These are phyloP conservation scores for Yamadazyma akitaensis DNA, from an alignment of 805 yeast genomes.

Conservation along the genomic window DNA sequence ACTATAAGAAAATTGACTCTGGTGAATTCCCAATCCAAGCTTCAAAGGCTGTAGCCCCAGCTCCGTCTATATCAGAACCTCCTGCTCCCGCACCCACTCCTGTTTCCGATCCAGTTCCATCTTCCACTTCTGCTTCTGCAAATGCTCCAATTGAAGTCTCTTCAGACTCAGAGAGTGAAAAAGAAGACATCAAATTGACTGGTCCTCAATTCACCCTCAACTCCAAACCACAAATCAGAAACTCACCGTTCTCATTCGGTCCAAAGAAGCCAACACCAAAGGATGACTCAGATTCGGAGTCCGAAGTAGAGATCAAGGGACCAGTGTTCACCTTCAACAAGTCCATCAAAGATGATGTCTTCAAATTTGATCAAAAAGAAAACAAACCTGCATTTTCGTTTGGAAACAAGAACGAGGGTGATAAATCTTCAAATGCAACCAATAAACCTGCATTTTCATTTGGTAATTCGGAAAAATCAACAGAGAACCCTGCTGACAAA, in stretches of 20 bases:
- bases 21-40: background rate
- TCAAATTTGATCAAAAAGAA: constrained; percentile 16
- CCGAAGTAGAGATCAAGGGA: constrained; percentile 66
- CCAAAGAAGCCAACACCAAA: constrained; percentile 25
- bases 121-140: background rate
- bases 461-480: constrained; percentile 9
- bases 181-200: constrained; percentile 27
- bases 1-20: constrained; percentile 28
- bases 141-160: background rate
- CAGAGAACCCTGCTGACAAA: constrained; percentile 2
- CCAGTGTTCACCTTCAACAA: constrained; percentile 56
- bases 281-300: constrained; percentile 32
- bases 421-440: background rate
- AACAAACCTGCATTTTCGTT: constrained; percentile 16
- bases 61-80: background rate
- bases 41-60: background rate
- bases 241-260: constrained; percentile 37
- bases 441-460: constrained; percentile 21
- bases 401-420: constrained; percentile 1
- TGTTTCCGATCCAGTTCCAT: background rate
- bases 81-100: constrained; percentile 1
- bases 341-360: constrained; percentile 33
- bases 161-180: constrained; percentile 20
- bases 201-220: constrained; percentile 37
- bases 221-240: constrained; percentile 27